Evolutionary conservation across 78 protist genomes (phyloP).

Genomic region (Neovahlkampfia damariscottae): DNA sequence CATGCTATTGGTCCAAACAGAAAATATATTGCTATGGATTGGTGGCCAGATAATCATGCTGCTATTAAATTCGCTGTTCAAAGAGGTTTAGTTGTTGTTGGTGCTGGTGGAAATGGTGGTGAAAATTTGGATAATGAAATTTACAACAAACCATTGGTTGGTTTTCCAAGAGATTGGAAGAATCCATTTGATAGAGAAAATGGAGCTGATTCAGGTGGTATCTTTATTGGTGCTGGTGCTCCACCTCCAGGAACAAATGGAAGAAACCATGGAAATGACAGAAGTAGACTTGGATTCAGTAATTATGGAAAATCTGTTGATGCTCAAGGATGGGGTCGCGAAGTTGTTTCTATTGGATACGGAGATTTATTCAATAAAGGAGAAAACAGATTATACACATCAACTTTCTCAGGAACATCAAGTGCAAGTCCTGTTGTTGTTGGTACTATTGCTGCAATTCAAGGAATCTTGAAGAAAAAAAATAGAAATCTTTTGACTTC

Average conservation of each 20-base stretch:
- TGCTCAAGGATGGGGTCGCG: neutral
- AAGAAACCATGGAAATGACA: neutral
- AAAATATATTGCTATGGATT: neutral
- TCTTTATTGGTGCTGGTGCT: neutral
- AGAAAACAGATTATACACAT: neutral
- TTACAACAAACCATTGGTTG: neutral
- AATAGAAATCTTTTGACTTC: neutral
- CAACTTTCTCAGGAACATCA: neutral
- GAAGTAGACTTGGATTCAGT: neutral
- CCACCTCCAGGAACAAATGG: too few species aligned
- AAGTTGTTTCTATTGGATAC: neutral
- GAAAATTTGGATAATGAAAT: neutral
- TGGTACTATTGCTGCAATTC: neutral
- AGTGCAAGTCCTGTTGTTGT: neutral
- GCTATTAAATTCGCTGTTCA: neutral
- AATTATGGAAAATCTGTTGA: neutral
- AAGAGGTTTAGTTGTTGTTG: neutral
- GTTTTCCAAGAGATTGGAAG: neutral
- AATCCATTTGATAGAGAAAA: neutral
- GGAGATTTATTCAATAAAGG: neutral
- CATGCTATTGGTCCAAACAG: neutral
- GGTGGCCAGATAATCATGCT: neutral
- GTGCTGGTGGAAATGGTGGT: neutral
- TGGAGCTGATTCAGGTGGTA: neutral
- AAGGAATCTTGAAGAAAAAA: neutral